Conservation (phyloP, 1,284 basidiomycete species). For the Takashimella tepidaria region DNA sequence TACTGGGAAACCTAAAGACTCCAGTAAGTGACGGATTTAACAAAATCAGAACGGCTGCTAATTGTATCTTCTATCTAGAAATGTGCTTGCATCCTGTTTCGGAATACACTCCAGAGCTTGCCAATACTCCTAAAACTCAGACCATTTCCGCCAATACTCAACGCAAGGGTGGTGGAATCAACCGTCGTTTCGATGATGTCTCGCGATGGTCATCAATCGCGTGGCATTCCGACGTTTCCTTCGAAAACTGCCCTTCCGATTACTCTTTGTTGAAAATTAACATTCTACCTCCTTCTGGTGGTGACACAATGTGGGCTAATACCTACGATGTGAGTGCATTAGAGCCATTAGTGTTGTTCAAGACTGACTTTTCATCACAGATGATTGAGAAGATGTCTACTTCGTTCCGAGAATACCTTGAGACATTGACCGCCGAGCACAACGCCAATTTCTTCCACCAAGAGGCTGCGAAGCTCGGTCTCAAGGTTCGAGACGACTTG, state of each 20-base stretch:
- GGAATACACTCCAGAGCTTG: constrained; percentile 18
- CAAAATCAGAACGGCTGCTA: not conserved
- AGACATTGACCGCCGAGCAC: constrained; percentile 58
- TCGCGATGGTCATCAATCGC: constrained; percentile 26
- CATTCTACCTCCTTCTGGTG: constrained; percentile 53
- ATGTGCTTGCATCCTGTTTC: constrained; percentile 30
- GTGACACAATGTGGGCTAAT: constrained; percentile 51
- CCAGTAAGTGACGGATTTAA: not conserved
- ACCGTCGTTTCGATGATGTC: constrained; percentile 32
- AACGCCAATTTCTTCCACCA: constrained; percentile 56
- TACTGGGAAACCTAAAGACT: constrained; percentile 54
- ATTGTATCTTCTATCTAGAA: not conserved
- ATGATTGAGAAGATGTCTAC: constrained; percentile 56
- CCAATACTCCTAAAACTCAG: constrained; percentile 14
- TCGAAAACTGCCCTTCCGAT: constrained; percentile 62
- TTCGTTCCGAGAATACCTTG: constrained; percentile 56
- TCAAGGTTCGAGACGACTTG: constrained; percentile 23
- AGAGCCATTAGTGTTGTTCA: not conserved
- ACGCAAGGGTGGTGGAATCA: constrained; percentile 24
- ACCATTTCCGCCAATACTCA: constrained; percentile 22
- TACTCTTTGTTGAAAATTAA: constrained; percentile 61
- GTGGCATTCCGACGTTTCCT: constrained; percentile 45
- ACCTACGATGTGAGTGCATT: constrained; percentile 61
- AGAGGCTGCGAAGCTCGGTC: constrained; percentile 37
- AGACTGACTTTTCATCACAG: not conserved